Conservation (phyloP, 768 basidiomycete genomes). For the Kwoniella sp. region DNA sequence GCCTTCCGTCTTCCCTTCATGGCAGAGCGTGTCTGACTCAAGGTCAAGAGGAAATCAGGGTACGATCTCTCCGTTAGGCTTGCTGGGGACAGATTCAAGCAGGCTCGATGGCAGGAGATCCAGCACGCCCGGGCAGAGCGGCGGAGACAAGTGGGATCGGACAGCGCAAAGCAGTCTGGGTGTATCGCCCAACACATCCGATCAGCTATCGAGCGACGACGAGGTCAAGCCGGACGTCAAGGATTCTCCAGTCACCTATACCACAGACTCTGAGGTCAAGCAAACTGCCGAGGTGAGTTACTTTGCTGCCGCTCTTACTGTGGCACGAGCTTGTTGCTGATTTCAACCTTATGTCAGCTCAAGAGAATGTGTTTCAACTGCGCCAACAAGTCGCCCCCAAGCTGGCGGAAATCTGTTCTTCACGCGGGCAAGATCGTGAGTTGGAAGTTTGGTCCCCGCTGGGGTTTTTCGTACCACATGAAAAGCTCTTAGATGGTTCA, state of each 20-base stretch:
- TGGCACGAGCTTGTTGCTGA: background rate
- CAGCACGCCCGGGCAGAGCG: conserved; percentile 17
- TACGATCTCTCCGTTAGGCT: conserved; percentile 20
- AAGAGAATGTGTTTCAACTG: conserved; percentile 25
- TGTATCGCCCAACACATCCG: conserved; percentile 4
- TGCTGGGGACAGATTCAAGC: conserved; percentile 6
- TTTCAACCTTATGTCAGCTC: conserved; percentile 1
- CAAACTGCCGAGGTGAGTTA: conserved; percentile 25
- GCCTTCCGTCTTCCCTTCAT: conserved; percentile 17
- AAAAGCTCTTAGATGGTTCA: too few species aligned
- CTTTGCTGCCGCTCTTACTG: background rate
- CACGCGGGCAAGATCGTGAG: conserved; percentile 29
- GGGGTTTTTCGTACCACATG: too few species aligned
- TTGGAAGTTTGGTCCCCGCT: too few species aligned
- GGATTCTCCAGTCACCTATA: conserved; percentile 1
- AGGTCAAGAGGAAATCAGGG: conserved; percentile 6
- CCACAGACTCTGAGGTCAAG: conserved; percentile 26
- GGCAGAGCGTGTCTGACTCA: conserved; percentile 15
- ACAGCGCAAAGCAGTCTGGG: conserved; percentile 1
- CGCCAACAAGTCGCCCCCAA: conserved; percentile 18
- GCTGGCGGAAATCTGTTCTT: conserved; percentile 25
- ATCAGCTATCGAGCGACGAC: conserved; percentile 1
- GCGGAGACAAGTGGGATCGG: conserved; percentile 15
- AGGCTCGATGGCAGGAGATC: conserved; percentile 16
- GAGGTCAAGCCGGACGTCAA: conserved; percentile 8